phyloP scores from a whole-genome alignment of 2,329 filamentous ascomycete genomes.

The Lachnellula hyalina region DNA sequence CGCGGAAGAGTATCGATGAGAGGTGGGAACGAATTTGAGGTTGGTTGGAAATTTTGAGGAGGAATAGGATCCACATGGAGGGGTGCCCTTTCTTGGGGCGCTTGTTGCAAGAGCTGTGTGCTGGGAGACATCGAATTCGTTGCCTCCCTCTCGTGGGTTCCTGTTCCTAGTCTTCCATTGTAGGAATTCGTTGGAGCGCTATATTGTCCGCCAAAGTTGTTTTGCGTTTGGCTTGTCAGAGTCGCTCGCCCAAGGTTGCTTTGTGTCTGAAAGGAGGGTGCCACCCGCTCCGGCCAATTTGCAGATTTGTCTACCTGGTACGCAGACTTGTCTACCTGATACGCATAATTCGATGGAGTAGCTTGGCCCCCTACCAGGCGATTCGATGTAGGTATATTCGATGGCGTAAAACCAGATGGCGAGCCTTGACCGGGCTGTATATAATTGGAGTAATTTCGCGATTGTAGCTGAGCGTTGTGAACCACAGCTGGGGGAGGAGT shows the following conservation, averaged over 20 bases:
- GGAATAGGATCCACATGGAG: not conserved
- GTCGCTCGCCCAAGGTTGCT: not conserved
- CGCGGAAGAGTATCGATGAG: conserved; percentile 23
- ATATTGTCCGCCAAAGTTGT: not conserved
- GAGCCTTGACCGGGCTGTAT: not conserved
- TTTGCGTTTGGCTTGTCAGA: not conserved
- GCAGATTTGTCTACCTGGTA: not conserved
- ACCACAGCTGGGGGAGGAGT: not conserved
- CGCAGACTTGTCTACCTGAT: not conserved
- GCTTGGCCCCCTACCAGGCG: not conserved
- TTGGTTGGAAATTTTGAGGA: not conserved
- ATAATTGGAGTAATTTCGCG: not conserved
- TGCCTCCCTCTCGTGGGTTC: conserved; percentile 1
- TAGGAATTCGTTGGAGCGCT: not conserved
- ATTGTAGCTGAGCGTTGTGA: not conserved
- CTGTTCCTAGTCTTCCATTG: not conserved
- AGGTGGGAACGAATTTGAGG: not conserved
- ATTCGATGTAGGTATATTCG: not conserved
- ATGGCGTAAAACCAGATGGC: not conserved
- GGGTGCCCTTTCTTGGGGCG: not conserved
- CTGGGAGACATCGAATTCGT: conserved; percentile 11
- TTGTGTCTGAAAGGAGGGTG: not conserved
- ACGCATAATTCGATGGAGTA: not conserved
- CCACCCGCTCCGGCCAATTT: not conserved
- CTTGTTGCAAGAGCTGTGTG: conserved; percentile 5